Conservation (phyloP, 257 asterid species). For the Rauvolfia tetraphylla region DNA sequence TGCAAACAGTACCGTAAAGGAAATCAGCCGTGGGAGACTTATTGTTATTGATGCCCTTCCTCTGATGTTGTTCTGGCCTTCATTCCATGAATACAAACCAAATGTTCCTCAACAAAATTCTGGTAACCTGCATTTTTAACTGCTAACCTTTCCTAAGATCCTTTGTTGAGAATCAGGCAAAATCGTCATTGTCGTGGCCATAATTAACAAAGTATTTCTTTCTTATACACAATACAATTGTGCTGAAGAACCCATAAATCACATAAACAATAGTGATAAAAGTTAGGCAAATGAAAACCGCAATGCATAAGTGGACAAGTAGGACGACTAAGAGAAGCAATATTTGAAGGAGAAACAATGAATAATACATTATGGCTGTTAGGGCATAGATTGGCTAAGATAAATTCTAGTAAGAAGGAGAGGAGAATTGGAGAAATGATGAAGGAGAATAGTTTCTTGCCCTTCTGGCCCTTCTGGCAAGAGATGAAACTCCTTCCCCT, state of each 20-base stretch:
- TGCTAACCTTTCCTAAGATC: background rate
- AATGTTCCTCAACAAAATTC: background rate
- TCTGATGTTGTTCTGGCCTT: background rate
- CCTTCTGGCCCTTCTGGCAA: background rate
- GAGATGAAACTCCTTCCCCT: background rate
- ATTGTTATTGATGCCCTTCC: background rate
- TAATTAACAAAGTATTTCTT: background rate
- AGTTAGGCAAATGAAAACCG: background rate
- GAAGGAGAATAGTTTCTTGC: background rate
- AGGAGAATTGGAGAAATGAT: background rate
- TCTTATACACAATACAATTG: background rate
- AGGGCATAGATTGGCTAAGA: background rate
- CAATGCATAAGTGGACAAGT: background rate
- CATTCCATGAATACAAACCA: background rate
- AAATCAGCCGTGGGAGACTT: background rate
- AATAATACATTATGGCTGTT: background rate
- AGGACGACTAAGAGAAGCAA: background rate
- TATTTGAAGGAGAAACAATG: background rate
- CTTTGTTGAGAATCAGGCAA: background rate
- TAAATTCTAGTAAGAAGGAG: background rate
- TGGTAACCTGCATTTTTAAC: background rate
- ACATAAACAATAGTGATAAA: background rate
- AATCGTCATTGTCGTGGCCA: slow-evolving; percentile 4
- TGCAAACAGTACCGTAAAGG: too few relatives aligned
- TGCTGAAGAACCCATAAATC: background rate